Evolutionary conservation across 495 filamentous ascomycete genomes (phyloP).

Genomic region (Podospora appendiculata): DNA sequence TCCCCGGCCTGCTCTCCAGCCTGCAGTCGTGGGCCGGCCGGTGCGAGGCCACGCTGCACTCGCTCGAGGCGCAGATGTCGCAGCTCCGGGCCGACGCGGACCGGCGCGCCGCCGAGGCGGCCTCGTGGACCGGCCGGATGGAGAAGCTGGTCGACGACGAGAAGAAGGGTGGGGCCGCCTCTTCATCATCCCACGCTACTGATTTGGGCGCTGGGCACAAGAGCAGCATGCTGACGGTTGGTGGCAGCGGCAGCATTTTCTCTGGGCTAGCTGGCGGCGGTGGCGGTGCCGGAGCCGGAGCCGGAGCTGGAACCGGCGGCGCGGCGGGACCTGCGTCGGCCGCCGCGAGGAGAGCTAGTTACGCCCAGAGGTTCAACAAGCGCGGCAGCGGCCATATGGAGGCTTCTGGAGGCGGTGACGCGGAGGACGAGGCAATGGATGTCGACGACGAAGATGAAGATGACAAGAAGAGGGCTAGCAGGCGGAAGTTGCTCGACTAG

Average conservation of each 20-base stretch:
- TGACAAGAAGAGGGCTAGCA: conserved; percentile 30
- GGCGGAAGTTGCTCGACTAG: conserved; percentile 19
- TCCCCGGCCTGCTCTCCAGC: conserved; percentile 56
- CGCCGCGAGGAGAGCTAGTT: not conserved
- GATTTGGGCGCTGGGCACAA: conserved; percentile 6
- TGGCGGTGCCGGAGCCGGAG: not conserved
- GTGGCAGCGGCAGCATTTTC: conserved; percentile 1
- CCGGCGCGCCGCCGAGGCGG: conserved; percentile 42
- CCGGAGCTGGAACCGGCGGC: not conserved
- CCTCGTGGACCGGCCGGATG: conserved; percentile 37
- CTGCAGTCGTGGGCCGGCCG: conserved; percentile 68
- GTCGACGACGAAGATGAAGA: conserved; percentile 39
- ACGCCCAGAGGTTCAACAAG: conserved; percentile 14
- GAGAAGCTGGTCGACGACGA: conserved; percentile 38
- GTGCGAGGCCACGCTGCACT: conserved; percentile 64
- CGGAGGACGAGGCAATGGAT: conserved; percentile 52
- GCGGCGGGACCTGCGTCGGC: not conserved
- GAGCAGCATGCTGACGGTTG: conserved; percentile 17
- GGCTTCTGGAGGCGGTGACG: conserved; percentile 30
- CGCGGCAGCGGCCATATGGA: conserved; percentile 37
- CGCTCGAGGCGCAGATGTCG: conserved; percentile 65
- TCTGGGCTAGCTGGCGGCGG: conserved; percentile 16
- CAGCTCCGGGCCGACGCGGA: conserved; percentile 48
- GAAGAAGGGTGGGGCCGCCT: conserved; percentile 25
- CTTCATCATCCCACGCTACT: not conserved